Base-by-base conservation (phyloP, 1,284 basidiomycete genomes). In the Naganishia liquefaciens region DNA sequence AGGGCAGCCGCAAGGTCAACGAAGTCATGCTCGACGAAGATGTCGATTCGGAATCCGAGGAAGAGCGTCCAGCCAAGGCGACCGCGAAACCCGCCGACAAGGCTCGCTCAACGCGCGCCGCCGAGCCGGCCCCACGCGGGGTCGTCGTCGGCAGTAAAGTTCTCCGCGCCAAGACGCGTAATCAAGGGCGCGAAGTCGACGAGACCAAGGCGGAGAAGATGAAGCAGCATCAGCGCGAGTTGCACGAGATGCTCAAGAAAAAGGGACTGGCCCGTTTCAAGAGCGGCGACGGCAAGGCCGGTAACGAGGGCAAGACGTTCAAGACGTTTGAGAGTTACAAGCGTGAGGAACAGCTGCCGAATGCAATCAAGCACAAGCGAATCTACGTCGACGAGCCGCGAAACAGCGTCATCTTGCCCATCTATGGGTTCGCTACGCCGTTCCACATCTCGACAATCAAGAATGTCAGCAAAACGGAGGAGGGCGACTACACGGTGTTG, bases 391-490 rank as follows among this genome's bases (percentile, higher is more conserved):
- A 99, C 75, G 87, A 90, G 71, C 91, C 92, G 73, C 86, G 90
- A 17, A 88, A 91, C 70, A 91, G 93, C 0, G 87, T 99, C 62
- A 84, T 99, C 52, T 79, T 99, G 2, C 96, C 96, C 13, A 88
- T 99, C 70, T 88, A 98, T 73, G 95, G 95, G 3, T 98, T 89
- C 71, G 91, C 93, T 0, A 93, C 97, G 0, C 94, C 96, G 0
- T 98, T 97, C 82, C 96, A 99, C 76, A 94, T 99, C 80, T 96
- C 96, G 74, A 94, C 93, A 1, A 91, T 99, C 70, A 99, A 99
- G 80, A 99, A 97, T 75, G 90, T 90, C 40, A 93, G 90, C 82
- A 99, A 99, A 82, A 95, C 87, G 70, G 95, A 99, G 70, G 96
- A 99, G 76, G 92, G 91, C 9, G 93, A 98, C 62, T 91, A 88